phyloP scores from a whole-genome alignment of 1,284 basidiomycete species.

The Calocybe gambosa region DNA sequence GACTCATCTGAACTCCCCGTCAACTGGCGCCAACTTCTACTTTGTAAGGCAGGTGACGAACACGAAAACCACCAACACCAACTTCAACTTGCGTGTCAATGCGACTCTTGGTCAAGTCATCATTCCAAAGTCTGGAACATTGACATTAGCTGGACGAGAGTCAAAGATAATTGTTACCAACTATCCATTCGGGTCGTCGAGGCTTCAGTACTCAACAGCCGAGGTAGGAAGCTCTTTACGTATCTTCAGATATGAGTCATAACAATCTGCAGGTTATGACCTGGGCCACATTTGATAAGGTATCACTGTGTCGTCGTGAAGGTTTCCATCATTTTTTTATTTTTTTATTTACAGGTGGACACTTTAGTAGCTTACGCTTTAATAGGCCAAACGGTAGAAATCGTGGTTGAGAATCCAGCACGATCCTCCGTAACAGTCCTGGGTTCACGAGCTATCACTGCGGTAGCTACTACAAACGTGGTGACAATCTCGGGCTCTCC shows the following conservation, averaged over 20 bases:
- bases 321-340: not conserved
- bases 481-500: constrained; percentile 29
- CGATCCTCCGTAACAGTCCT: constrained; percentile 12
- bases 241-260: not conserved
- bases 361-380: constrained; percentile 33
- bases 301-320: not conserved
- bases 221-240: constrained; percentile 23
- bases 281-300: constrained; percentile 13
- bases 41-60: constrained; percentile 38
- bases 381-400: constrained; percentile 29
- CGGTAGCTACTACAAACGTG: constrained; percentile 13
- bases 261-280: constrained; percentile 10
- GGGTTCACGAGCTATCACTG: constrained; percentile 21
- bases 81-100: constrained; percentile 30
- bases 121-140: constrained; percentile 29
- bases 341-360: constrained; percentile 21
- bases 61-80: constrained; percentile 23
- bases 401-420: constrained; percentile 19
- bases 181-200: constrained; percentile 32
- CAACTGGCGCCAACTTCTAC: constrained; percentile 35
- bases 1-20: constrained; percentile 29
- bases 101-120: constrained; percentile 28
- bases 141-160: constrained; percentile 36
- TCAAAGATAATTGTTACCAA: constrained; percentile 41
- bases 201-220: constrained; percentile 35